Evolutionary conservation across 345 rosid species (phyloP).

Genomic region (Arabidopsis thaliana): DNA sequence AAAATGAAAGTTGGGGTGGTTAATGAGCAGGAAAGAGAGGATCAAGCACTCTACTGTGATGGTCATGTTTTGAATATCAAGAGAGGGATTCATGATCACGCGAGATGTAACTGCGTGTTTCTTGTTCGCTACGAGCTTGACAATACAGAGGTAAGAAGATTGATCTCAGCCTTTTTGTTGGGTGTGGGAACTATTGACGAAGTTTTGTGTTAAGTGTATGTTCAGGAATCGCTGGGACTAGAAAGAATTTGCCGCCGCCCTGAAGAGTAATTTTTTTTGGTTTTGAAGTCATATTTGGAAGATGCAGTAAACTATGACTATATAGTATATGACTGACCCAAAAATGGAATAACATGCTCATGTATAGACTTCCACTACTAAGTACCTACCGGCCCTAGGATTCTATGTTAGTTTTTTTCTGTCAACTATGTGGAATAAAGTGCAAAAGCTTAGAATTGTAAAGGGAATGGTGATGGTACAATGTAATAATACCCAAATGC

Average conservation of each 20-base stretch:
- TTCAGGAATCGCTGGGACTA: conserved; percentile 39
- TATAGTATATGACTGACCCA: neutral
- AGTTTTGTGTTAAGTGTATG: conserved; percentile 21
- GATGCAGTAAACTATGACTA: neutral
- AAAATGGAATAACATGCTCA: neutral
- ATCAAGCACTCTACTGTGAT: conserved; percentile 68
- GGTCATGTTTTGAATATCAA: conserved; percentile 63
- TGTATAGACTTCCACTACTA: neutral
- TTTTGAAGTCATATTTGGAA: conserved; percentile 9
- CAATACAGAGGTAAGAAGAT: conserved; percentile 52
- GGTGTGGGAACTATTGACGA: conserved; percentile 15
- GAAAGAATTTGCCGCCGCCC: conserved; percentile 43
- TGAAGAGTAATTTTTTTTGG: conserved; percentile 27
- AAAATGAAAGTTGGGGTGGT: conserved; percentile 8
- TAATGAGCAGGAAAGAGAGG: conserved; percentile 59
- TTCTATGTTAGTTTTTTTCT: conserved; percentile 10
- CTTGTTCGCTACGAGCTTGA: conserved; percentile 63
- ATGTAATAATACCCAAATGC: conserved; percentile 18
- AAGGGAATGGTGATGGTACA: neutral
- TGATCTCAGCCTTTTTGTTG: conserved; percentile 22
- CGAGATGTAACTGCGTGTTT: conserved; percentile 64
- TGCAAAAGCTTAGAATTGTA: neutral
- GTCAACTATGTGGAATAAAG: neutral
- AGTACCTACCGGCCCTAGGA: neutral
- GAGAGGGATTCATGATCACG: conserved; percentile 57